Evolutionary conservation across 1,284 basidiomycete genomes (phyloP).

Genomic region (Cutaneotrichosporon mucoides): DNA sequence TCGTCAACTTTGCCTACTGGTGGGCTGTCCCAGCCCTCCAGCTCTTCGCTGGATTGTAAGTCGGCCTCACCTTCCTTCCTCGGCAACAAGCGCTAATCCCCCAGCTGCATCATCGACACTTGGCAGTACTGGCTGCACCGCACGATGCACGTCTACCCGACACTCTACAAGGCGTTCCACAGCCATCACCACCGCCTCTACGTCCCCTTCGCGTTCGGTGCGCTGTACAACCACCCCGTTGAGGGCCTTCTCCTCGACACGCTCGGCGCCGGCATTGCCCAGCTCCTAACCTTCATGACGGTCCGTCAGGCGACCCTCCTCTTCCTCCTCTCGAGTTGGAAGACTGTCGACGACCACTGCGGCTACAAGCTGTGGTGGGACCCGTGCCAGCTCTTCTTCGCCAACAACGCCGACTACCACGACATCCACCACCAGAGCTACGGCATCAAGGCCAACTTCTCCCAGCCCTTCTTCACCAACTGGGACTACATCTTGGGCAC

Average conservation of each 20-base stretch:
- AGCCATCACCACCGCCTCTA: conserved; percentile 95
- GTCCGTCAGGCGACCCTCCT: conserved; percentile 80
- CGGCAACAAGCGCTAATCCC: conserved; percentile 8
- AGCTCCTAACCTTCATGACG: conserved; percentile 65
- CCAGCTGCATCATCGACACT: conserved; percentile 89
- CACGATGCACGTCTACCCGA: conserved; percentile 83
- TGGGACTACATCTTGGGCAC: conserved; percentile 50
- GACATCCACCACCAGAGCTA: conserved; percentile 94
- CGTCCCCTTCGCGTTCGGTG: conserved; percentile 94
- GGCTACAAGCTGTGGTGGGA: conserved; percentile 87
- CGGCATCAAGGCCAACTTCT: conserved; percentile 94
- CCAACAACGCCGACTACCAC: conserved; percentile 97
- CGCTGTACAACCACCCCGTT: conserved; percentile 95
- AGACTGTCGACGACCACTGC: conserved; percentile 98
- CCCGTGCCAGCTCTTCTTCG: conserved; percentile 76
- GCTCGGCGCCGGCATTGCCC: conserved; percentile 73
- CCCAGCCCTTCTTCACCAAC: conserved; percentile 76
- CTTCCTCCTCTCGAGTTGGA: conserved; percentile 78
- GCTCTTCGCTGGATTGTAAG: conserved; percentile 79
- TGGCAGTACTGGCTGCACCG: conserved; percentile 99
- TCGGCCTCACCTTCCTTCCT: conserved; percentile 22
- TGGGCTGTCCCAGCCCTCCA: conserved; percentile 81
- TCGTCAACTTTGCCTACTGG: conserved; percentile 81
- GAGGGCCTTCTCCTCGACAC: conserved; percentile 92
- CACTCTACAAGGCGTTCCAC: conserved; percentile 87